Base-by-base conservation (phyloP, 352 stramenopile genomes). In the Blastocystis sp. region DNA sequence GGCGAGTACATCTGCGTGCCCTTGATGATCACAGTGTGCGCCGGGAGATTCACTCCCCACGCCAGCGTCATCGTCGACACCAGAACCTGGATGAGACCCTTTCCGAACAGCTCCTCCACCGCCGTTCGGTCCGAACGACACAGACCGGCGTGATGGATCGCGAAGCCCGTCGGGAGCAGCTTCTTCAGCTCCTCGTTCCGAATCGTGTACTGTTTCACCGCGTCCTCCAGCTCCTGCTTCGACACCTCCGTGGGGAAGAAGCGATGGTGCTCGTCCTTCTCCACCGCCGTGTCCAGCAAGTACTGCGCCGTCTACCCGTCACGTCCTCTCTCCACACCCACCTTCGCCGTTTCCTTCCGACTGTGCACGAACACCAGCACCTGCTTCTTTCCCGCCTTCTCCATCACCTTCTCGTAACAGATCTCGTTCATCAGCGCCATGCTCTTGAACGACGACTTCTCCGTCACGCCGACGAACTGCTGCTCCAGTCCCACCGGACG, bases 1-100 rank as follows among this genome's bases (percentile, higher is more conserved):
- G 96, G 96, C 85, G 97, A 97, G 90, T 99, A 99, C 87, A 99
- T 97, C 88, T 99, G 96, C 36, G 97, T 99, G n/a, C 97, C 97
- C 90, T 99, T 99, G 88, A 99, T 98, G 86, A 99, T 99, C 18
- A 99, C 97, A 4, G 96, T 98, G 89, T 99, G 96, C 0, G 95
- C 96, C 4, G 97, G 97, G 59, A 99, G 89, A 88, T 99, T 99
- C 27, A 99, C 96, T 89, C 97, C 97, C 97, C 97, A 99, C 0
- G 97, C 97, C 18, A 99, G 90, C 42, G 97, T 99, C 42, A 96
- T 96, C 6, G 97, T 99, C 56, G 93, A 98, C 67, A 97, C 94
- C 24, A 99, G 88, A 4, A 99, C 96, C 64, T 92, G 91, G 84
- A 98, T 92, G 81, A 99, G 95, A 18, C 96, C 94, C 84, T 95